Evolutionary conservation across 2,329 filamentous ascomycete genomes (phyloP).

Genomic region (Botryotinia narcissicola): DNA sequence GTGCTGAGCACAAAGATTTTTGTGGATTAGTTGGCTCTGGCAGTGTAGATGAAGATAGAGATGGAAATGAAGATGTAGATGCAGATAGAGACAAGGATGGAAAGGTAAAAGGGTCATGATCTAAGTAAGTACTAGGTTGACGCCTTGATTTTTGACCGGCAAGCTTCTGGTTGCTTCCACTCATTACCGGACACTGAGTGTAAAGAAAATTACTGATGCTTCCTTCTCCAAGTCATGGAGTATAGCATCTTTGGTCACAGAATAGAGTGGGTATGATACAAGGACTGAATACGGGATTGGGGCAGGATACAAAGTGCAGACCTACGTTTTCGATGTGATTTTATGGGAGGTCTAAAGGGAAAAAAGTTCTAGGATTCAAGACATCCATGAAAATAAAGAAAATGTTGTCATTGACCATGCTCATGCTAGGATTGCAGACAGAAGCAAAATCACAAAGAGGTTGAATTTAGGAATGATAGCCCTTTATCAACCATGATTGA

Average conservation of each 20-base stretch:
- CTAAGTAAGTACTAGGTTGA: background rate
- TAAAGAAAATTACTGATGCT: background rate
- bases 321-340: background rate
- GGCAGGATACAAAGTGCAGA: accelerated
- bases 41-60: background rate
- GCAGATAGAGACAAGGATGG: background rate
- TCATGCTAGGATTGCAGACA: background rate
- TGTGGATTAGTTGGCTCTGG: background rate
- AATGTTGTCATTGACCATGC: background rate
- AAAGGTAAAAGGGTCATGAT: background rate
- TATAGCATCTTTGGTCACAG: background rate
- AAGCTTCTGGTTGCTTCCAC: background rate
- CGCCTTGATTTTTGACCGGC: too few relatives aligned
- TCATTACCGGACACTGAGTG: background rate
- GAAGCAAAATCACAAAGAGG: background rate
- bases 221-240: background rate
- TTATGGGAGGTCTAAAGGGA: background rate
- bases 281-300: background rate
- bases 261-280: background rate
- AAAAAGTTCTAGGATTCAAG: background rate
- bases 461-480: background rate
- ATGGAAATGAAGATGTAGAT: background rate
- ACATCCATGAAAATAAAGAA: background rate
- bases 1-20: background rate
- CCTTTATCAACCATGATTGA: background rate